A percentile compares a stretch with the other conserved stretches of the same genome.
phyloP scores from a whole-genome alignment of 1,284 basidiomycete genomes.

The Fomitopsis schrenkii region DNA sequence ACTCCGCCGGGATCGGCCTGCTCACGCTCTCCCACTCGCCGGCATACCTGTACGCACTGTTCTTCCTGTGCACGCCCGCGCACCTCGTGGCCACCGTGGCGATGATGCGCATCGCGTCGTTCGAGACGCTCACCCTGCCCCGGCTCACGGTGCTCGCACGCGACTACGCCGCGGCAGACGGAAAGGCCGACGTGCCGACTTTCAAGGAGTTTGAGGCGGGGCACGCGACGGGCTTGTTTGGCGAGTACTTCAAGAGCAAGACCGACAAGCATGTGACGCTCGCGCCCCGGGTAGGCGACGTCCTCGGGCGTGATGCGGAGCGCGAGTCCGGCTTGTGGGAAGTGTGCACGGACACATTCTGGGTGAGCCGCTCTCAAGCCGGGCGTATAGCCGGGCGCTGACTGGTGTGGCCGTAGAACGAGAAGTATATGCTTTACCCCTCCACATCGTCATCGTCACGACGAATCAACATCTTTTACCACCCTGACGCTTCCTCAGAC shows the following conservation, averaged over 20 bases:
- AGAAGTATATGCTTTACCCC: slow-evolving; percentile 27
- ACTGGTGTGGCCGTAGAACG: slow-evolving; percentile 14
- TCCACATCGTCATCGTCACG: slow-evolving; percentile 8
- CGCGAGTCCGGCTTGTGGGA: slow-evolving; percentile 20
- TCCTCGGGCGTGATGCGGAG: slow-evolving; percentile 13
- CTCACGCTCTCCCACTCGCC: slow-evolving; percentile 27
- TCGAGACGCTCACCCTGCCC: slow-evolving; percentile 28
- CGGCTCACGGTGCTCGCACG: slow-evolving; percentile 22
- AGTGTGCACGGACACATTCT: slow-evolving; percentile 20
- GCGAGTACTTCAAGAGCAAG: slow-evolving; percentile 27
- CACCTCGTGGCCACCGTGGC: slow-evolving; percentile 22
- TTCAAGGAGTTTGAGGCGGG: slow-evolving; percentile 20
- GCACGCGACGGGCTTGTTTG: slow-evolving; percentile 22
- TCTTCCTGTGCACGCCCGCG: slow-evolving; percentile 22
- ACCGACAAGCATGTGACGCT: slow-evolving; percentile 19
- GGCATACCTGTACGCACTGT: slow-evolving; percentile 26
- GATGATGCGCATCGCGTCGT: slow-evolving; percentile 27
- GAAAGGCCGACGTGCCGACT: slow-evolving; percentile 10
- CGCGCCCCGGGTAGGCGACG: slow-evolving; percentile 23
- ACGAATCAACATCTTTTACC: slow-evolving; percentile 21
- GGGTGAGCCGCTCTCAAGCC: slow-evolving; percentile 15
- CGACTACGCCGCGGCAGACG: slow-evolving; percentile 13
- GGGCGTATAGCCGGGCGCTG: background rate
- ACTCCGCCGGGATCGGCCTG: slow-evolving; percentile 26
- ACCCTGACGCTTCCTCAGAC: slow-evolving; percentile 23